Conservation (phyloP, 139 green algal species). For the Chlamydomonas asymmetrica region DNA sequence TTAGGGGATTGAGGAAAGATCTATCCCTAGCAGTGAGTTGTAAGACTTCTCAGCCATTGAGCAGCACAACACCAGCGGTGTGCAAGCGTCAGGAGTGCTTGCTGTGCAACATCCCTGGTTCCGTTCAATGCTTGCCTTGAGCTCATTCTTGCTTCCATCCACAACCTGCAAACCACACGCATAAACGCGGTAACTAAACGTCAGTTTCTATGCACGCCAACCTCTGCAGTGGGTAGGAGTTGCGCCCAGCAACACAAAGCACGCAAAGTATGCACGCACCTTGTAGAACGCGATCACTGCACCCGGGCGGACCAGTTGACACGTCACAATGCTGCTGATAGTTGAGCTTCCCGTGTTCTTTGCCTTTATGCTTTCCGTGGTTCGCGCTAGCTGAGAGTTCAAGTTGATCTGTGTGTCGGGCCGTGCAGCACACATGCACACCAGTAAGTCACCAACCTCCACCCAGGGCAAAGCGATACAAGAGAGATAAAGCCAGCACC, state of each 20-base stretch:
- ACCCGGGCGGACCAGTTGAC: constrained; percentile 18
- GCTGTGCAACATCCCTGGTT: no score
- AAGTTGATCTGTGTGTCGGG: constrained; percentile 50
- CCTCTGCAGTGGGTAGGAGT: no score
- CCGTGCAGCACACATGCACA: neutral
- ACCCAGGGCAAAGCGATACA: neutral
- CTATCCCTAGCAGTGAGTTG: no score
- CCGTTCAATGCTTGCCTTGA: constrained; percentile 14
- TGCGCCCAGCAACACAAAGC: no score
- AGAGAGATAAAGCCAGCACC: neutral
- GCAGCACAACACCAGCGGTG: no score
- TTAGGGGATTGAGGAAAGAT: no score
- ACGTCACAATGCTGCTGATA: constrained; percentile 33
- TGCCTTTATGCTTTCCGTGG: constrained; percentile 48
- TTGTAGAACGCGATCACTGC: constrained; percentile 37
- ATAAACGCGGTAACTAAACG: no score
- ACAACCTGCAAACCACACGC: no score
- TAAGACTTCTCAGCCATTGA: no score
- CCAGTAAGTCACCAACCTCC: neutral
- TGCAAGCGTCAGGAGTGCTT: no score
- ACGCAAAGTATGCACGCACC: no score
- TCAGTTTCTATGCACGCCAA: no score
- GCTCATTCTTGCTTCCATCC: constrained; percentile 7
- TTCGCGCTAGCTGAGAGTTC: constrained; percentile 34
- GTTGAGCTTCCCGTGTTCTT: constrained; percentile 48